Percentiles rank a stretch among this genome's conserved stretches.
These are phyloP conservation scores for Emmonsia crescens DNA, from an alignment of 2,329 filamentous ascomycete genomes.

Conservation along the genomic window DNA sequence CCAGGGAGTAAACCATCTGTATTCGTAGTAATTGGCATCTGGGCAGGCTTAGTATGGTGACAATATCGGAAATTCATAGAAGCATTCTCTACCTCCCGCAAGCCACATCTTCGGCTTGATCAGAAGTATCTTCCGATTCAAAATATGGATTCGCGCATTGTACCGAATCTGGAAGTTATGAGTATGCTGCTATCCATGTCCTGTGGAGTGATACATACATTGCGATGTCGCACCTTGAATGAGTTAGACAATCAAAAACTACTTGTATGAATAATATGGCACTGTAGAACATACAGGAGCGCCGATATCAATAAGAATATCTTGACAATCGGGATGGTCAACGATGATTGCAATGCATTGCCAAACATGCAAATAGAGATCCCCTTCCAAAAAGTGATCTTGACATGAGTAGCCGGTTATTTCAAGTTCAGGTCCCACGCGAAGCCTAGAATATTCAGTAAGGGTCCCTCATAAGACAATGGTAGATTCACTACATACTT, in stretches of 20 bases:
- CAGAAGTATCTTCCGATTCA: conserved; percentile 56
- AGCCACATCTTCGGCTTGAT: conserved; percentile 57
- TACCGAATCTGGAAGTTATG: conserved; percentile 49
- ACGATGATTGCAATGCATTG: conserved; percentile 28
- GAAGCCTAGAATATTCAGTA: conserved; percentile 24
- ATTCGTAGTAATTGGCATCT: conserved; percentile 29
- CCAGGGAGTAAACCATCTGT: conserved; percentile 54
- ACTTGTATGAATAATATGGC: neutral
- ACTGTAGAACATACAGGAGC: neutral
- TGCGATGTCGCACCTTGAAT: conserved; percentile 9
- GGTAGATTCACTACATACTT: conserved; percentile 3
- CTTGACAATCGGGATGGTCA: conserved; percentile 3
- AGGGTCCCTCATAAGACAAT: neutral
- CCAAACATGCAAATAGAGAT: conserved; percentile 47
- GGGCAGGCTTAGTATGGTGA: neutral
- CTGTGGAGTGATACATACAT: conserved; percentile 38
- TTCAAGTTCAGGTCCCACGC: conserved; percentile 41
- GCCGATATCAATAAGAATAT: conserved; percentile 42
- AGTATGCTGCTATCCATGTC: neutral
- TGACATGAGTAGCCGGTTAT: conserved; percentile 13
- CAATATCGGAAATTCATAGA: conserved; percentile 11
- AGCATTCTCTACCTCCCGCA: conserved; percentile 56
- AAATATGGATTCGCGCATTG: conserved; percentile 52
- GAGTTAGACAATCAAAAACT: neutral
- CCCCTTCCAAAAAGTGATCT: conserved; percentile 22